Conservation (phyloP, 129 eudicot genomes). For the Heracleum sosnowskyi region DNA sequence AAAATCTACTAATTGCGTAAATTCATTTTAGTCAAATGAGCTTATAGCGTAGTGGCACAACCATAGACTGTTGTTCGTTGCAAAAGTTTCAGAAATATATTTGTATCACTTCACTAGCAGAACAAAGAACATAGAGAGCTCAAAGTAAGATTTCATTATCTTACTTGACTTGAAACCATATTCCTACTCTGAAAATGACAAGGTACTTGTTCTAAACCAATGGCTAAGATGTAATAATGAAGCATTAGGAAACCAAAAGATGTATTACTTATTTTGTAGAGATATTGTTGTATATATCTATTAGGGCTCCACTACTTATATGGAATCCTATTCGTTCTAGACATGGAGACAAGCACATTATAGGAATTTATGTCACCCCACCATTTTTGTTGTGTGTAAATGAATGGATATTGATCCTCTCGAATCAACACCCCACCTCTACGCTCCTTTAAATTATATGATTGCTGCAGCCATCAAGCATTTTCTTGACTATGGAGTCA, state of each 20-base stretch:
- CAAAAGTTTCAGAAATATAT: no score
- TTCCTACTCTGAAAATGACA: not conserved
- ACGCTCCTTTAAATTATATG: not conserved
- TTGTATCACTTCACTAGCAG: not conserved
- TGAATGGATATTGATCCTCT: not conserved
- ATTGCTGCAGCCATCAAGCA: not conserved
- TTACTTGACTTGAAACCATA: not conserved
- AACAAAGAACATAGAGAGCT: not conserved
- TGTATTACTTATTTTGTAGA: not conserved
- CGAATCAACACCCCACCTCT: not conserved
- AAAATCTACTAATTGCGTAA: no score
- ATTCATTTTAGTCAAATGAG: not conserved
- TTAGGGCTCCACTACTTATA: not conserved
- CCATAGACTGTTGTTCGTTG: no score
- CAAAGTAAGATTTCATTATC: not conserved
- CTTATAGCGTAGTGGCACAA: not conserved
- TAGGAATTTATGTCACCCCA: not conserved
- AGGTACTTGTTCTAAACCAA: not conserved
- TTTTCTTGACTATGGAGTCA: not conserved
- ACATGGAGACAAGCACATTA: slow-evolving; percentile 2
- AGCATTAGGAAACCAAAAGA: not conserved
- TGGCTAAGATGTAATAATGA: not conserved
- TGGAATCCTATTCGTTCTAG: not conserved
- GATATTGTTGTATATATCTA: not conserved
- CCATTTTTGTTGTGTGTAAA: not conserved